Conservation (phyloP, 768 basidiomycete genomes). For the Mycena floridula region DNA sequence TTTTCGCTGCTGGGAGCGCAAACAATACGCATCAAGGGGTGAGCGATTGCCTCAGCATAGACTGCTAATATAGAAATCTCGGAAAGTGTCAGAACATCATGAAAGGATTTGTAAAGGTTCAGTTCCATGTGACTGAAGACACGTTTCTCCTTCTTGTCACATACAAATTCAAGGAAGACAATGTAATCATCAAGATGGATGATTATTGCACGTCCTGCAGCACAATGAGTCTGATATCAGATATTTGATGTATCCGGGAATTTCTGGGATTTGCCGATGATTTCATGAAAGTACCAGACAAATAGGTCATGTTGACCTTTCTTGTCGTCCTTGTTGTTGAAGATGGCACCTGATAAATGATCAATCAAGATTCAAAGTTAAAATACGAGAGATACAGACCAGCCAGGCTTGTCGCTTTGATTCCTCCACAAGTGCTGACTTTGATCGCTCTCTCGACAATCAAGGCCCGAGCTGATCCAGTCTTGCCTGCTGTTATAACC, state of each 20-base stretch:
- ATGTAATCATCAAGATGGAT: constrained; percentile 12
- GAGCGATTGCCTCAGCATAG: constrained; percentile 18
- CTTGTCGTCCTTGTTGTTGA: constrained; percentile 25
- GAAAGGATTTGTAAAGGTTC: constrained; percentile 19
- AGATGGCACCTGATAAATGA: constrained; percentile 8
- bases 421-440: constrained; percentile 8
- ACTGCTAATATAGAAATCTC: constrained; percentile 20
- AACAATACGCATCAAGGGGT: constrained; percentile 21
- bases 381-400: not conserved
- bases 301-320: constrained; percentile 21
- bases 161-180: constrained; percentile 17
- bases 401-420: constrained; percentile 9
- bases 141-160: constrained; percentile 20
- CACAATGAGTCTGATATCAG: constrained; percentile 17
- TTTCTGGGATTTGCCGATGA: constrained; percentile 6
- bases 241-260: constrained; percentile 28
- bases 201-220: constrained; percentile 20
- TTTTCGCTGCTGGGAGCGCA: constrained; percentile 6
- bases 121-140: constrained; percentile 16
- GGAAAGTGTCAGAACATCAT: constrained; percentile 18
- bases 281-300: constrained; percentile 9
- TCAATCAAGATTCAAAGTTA: not conserved
- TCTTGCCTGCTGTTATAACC: constrained; percentile 1
- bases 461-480: not conserved
- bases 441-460: constrained; percentile 4